Evolutionary conservation across 2,329 filamentous ascomycete genomes (phyloP), one percentile per base, ranked within the genome.

Genomic region (Trichoderma guizhouense): DNA sequence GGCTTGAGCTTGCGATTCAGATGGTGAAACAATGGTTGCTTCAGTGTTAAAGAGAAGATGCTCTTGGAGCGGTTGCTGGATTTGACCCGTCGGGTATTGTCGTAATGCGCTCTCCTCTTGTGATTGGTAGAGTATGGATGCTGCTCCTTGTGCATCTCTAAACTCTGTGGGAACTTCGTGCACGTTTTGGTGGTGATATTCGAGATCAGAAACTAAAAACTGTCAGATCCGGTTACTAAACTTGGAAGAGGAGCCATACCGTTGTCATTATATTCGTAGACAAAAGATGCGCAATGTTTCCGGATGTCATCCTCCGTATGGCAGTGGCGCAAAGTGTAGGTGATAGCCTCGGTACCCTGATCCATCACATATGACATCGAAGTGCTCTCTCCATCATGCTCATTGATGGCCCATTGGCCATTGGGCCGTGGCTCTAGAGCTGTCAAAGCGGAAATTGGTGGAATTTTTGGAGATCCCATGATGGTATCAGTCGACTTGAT

Each of bases 341-440:
- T 28, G 21, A 43, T 28, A 0, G 60, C 60, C 24, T 63, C 60
- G 3, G 60, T 3, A 5, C 60, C 60, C 3, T 51, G 6, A 8
- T 47, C 24, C 60, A 63, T 43, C 14, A 63, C 24, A 14, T 63
- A 63, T 6, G 60, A n/a, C 4, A 63, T 15, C 28, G 36, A 43
- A 65, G 70, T 72, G 12, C 65, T 30, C 15, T 73, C 72, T 8
- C 71, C 36, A 15, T 71, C 62, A 62, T 74, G 68, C 18, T n/a
- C 71, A 7, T 71, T 72, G 21, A 75, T 34, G 21, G 57, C 32
- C 74, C 74, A 75, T 21, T 69, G 66, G 14, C 74, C 74, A 30
- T 67, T 69, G 15, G 73, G 69, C 7, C 69, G 61, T 53, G 74
- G 73, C 64, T 75, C 74, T 32, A 75, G 64, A 18, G 58, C 69